A percentile compares a stretch with the other conserved stretches of the same genome.
These are phyloP conservation scores for Stephanodiscus triporus DNA, from an alignment of 108 stramenopile species.

Conservation along the genomic window DNA sequence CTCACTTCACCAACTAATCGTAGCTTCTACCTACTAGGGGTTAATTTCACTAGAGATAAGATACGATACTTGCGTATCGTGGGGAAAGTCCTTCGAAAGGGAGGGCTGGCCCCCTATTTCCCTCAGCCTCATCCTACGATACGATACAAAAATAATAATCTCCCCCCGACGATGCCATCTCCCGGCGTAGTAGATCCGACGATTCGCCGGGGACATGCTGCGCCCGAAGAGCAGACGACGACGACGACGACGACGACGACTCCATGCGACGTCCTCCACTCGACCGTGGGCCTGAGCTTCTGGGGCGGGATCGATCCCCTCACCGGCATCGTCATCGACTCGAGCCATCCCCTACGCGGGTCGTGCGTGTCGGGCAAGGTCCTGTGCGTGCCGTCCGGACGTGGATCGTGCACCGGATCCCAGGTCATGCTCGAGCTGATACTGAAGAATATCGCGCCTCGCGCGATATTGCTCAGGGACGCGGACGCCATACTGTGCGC, in stretches of 20 bases:
- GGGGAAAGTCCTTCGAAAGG: too few relatives aligned
- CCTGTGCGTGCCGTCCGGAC: slow-evolving; percentile 72
- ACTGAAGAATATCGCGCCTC: slow-evolving; percentile 62
- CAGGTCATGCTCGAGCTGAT: slow-evolving; percentile 84
- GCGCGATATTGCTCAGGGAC: slow-evolving; percentile 67
- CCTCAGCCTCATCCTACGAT: too few relatives aligned
- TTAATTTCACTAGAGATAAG: too few relatives aligned
- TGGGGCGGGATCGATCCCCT: slow-evolving; percentile 87
- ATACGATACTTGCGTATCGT: too few relatives aligned
- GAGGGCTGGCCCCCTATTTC: too few relatives aligned
- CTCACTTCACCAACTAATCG: too few relatives aligned
- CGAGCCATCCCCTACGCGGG: slow-evolving; percentile 65
- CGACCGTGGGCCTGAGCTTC: slow-evolving; percentile 57
- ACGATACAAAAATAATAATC: too few relatives aligned
- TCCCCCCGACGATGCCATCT: too few relatives aligned
- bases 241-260: not conserved
- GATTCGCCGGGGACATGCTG: too few relatives aligned
- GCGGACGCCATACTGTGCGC: slow-evolving; percentile 67
- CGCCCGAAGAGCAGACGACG: too few relatives aligned
- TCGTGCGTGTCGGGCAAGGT: slow-evolving; percentile 49
- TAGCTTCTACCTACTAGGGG: too few relatives aligned
- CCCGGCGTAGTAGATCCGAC: too few relatives aligned
- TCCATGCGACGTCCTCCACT: slow-evolving; percentile 18
- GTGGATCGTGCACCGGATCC: slow-evolving; percentile 83
- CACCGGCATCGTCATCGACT: slow-evolving; percentile 69